These are phyloP conservation scores for Meira nashicola DNA, from an alignment of 1,284 basidiomycete species.

Conservation along the genomic window DNA sequence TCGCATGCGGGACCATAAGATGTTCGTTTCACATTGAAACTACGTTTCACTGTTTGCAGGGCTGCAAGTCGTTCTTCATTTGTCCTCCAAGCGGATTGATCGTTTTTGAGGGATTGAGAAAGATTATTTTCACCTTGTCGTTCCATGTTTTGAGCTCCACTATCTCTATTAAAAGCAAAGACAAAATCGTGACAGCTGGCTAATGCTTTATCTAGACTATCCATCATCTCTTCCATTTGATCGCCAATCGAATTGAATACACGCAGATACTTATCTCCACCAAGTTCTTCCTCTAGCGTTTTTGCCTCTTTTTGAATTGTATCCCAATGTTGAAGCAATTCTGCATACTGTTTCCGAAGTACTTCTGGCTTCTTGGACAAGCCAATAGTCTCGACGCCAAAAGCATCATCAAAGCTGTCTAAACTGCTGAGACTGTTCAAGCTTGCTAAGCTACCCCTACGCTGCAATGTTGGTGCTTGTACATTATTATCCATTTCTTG, in stretches of 20 bases:
- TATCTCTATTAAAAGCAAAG: conserved; percentile 21
- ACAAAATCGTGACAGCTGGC: conserved; percentile 68
- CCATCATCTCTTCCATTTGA: conserved; percentile 95
- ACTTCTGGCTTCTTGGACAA: conserved; percentile 8
- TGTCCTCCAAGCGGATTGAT: conserved; percentile 4
- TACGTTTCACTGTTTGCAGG: conserved; percentile 24
- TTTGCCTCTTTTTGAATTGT: conserved; percentile 73
- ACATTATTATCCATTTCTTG: conserved; percentile 64
- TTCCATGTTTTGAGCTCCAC: conserved; percentile 16
- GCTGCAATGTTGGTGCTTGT: background rate
- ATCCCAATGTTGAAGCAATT: conserved; percentile 65
- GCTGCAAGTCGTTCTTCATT: conserved; percentile 26
- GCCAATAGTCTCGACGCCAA: background rate
- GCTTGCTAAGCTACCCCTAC: conserved; percentile 19
- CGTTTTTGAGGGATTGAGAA: conserved; percentile 11
- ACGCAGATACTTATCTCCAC: conserved; percentile 90
- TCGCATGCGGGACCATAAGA: conserved; percentile 88
- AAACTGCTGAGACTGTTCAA: conserved; percentile 23
- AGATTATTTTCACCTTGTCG: background rate
- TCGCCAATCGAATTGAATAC: conserved; percentile 87
- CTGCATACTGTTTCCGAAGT: conserved; percentile 22
- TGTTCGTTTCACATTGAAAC: conserved; percentile 54
- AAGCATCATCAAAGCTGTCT: conserved; percentile 24
- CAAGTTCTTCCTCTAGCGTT: conserved; percentile 77
- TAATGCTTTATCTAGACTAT: conserved; percentile 82